Evolutionary conservation across 1,139 yeast species (phyloP).

Genomic region (Pichia norvegensis): DNA sequence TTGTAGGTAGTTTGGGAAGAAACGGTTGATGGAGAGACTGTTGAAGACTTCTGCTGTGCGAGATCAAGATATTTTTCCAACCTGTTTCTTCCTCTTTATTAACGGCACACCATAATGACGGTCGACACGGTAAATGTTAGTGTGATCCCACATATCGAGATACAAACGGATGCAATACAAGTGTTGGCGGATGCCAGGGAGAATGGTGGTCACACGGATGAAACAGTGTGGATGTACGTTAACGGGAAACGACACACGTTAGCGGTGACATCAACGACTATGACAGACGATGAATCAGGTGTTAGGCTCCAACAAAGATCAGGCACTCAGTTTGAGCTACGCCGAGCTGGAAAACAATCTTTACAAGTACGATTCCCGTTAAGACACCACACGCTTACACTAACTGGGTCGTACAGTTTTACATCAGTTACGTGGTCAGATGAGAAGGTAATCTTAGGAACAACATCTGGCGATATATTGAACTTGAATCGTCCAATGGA

Average conservation of each 20-base stretch:
- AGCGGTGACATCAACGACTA: not conserved
- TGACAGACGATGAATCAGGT: not conserved
- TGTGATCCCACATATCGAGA: conserved; percentile 8
- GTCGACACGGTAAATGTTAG: not conserved
- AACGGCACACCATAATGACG: too few relatives aligned
- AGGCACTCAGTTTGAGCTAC: not conserved
- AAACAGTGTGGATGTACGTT: conserved; percentile 21
- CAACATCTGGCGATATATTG: conserved; percentile 35
- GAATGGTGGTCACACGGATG: conserved; percentile 5
- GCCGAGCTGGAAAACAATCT: not conserved
- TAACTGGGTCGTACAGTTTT: not conserved
- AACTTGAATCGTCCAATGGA: conserved; percentile 2
- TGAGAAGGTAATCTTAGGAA: conserved; percentile 11
- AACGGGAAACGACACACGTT: conserved; percentile 5
- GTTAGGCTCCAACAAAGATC: not conserved
- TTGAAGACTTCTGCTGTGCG: too few relatives aligned
- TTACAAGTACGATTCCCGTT: not conserved
- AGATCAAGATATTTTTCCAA: too few relatives aligned
- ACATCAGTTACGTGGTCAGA: not conserved
- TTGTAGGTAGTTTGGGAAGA: too few relatives aligned
- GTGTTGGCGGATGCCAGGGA: conserved; percentile 8
- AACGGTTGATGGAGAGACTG: too few relatives aligned
- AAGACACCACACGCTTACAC: not conserved
- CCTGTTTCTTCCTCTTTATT: too few relatives aligned
- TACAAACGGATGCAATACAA: conserved; percentile 19